These are phyloP conservation scores for Pseudoneurospora amorphoporcata DNA, from an alignment of 495 filamentous ascomycete species.

Conservation along the genomic window DNA sequence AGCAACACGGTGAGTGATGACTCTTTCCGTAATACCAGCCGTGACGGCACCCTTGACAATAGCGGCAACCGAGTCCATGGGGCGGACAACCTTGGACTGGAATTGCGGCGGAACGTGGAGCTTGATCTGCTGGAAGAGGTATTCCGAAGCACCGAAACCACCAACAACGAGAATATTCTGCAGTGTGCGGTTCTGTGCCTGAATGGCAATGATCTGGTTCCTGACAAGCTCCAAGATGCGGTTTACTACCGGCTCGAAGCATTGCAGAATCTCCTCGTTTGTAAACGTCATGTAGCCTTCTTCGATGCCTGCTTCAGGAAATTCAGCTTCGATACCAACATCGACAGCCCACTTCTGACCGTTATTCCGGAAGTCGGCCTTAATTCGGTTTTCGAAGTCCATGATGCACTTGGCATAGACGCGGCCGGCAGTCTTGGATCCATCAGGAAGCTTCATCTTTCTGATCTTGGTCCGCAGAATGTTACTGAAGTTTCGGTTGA, in stretches of 20 bases:
- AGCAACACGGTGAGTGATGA: conserved; percentile 95
- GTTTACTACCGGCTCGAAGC: conserved; percentile 68
- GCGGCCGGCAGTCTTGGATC: conserved; percentile 61
- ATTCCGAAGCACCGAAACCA: conserved; percentile 66
- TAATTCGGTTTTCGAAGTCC: conserved; percentile 73
- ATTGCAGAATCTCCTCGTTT: conserved; percentile 69
- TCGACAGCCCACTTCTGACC: conserved; percentile 71
- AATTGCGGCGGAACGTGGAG: conserved; percentile 73
- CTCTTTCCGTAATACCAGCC: conserved; percentile 90
- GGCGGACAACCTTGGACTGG: conserved; percentile 66
- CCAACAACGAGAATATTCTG: conserved; percentile 68
- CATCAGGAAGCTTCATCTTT: conserved; percentile 69
- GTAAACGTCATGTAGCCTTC: conserved; percentile 78
- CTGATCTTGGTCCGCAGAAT: conserved; percentile 65
- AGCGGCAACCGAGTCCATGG: conserved; percentile 68
- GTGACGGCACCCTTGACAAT: conserved; percentile 72
- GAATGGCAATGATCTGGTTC: conserved; percentile 71
- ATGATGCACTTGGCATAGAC: conserved; percentile 74
- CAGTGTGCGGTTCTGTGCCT: conserved; percentile 59
- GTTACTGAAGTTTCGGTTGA: conserved; percentile 68
- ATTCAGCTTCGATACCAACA: conserved; percentile 67
- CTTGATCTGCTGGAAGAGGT: conserved; percentile 73
- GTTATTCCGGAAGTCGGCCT: conserved; percentile 73
- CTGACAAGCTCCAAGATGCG: conserved; percentile 62
- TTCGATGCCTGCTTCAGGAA: conserved; percentile 65